Evolutionary conservation across 176 grass and related monocot species (phyloP), one percentile per base, ranked within the genome.

Genomic region (Eleusine indica): DNA sequence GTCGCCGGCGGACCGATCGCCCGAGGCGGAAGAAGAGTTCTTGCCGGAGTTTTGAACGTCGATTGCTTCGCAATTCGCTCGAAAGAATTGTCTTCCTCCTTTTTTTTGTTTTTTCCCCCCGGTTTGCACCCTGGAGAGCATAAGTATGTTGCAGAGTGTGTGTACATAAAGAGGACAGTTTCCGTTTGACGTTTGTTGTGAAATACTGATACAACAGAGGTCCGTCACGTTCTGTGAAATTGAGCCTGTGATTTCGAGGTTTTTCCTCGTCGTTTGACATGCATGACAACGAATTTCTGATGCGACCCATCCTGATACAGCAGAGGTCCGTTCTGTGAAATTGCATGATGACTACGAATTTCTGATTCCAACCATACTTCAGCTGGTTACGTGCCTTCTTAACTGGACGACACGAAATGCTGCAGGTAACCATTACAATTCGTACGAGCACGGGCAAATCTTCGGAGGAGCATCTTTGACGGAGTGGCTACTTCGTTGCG

Each of bases 21-120:
- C 88, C 8, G 92, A 82, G 52, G 32, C 32, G 32, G 32, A 35
- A 35, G 79, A 18, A 19, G 79, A 95, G 28, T 86, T 77, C 43
- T 87, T 86, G 86, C 71, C 54, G 25, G 84, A 80, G 51, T 74
- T 87, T 57, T 84, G 74, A 73, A 17, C 51, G 32, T 19, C 22
- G 44, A n/a, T 44, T 63, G 75, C 38, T 48, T 18, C 28, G 32
- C 66, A 35, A 35, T 71, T 14, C 4, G 4, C 16, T 7, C 0
- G 19, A 0, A 28, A 51, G 7, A 10, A 68, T 47, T 80, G 49
- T 29, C 32, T 35, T 35, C 13, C 16, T 13, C 44, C 12, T 2
- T 7, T 64, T 64, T 64, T 30, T 30, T 17, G 1, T 77, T 73
- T 79, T 2, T 35, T 35, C 0, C 25, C 58, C 7, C 6, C 29